Percentiles rank a stretch among this genome's conserved stretches.
phyloP scores from a whole-genome alignment of 805 yeast genomes.

The Hanseniaspora vineae region DNA sequence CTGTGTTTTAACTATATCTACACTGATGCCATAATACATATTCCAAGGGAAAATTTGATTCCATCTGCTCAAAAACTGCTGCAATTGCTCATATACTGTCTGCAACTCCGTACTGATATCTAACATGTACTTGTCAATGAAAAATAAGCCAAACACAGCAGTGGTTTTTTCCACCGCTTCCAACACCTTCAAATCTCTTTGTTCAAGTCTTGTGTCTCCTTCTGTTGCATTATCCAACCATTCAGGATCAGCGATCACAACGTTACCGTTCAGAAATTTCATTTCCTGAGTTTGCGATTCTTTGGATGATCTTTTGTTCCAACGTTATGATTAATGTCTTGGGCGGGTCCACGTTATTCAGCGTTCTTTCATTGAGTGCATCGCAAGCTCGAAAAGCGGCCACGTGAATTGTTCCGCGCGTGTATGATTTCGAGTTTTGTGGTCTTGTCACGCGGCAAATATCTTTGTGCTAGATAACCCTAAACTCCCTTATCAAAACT shows the following conservation, averaged over 20 bases:
- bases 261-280: not conserved
- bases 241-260: conserved; percentile 1
- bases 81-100: conserved; percentile 12
- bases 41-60: conserved; percentile 32
- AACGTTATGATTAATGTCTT: too few species aligned
- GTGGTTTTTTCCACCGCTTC: conserved; percentile 13
- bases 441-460: too few species aligned
- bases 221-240: conserved; percentile 4
- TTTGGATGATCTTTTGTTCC: not conserved
- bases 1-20: conserved; percentile 11
- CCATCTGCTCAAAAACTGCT: conserved; percentile 24
- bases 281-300: not conserved
- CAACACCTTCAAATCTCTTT: conserved; percentile 10
- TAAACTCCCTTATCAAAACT: too few species aligned
- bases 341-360: too few species aligned
- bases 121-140: conserved; percentile 12
- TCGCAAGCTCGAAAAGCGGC: not conserved
- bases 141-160: conserved; percentile 19
- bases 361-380: too few species aligned
- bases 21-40: conserved; percentile 14
- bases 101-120: conserved; percentile 1
- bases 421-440: too few species aligned
- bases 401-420: too few species aligned
- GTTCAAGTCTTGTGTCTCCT: conserved; percentile 16
- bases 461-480: too few species aligned